phyloP scores from a whole-genome alignment of 176 grass and related monocot genomes.

The Oryza glaberrima region DNA sequence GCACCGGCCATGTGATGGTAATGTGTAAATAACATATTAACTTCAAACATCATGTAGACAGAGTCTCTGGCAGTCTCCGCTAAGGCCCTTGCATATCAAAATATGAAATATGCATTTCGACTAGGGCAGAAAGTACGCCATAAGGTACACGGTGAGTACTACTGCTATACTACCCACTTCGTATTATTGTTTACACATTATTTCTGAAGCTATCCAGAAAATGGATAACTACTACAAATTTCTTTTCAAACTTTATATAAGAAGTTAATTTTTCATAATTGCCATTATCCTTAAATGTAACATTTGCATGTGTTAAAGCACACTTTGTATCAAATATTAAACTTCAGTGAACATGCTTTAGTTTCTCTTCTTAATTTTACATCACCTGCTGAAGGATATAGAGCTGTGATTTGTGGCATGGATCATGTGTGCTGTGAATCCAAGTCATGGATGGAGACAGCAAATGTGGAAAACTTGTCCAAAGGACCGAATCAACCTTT shows the following conservation, averaged over 20 bases:
- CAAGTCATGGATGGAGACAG: conserved; percentile 94
- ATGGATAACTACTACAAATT: not conserved
- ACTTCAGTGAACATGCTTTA: not conserved
- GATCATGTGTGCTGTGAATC: conserved; percentile 95
- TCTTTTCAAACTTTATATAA: conserved; percentile 6
- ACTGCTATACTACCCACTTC: conserved; percentile 7
- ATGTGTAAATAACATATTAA: conserved; percentile 23
- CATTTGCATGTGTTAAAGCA: not conserved
- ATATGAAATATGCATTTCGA: conserved; percentile 89
- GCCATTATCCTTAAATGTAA: not conserved
- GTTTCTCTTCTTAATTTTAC: conserved; percentile 33
- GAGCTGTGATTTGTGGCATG: conserved; percentile 98
- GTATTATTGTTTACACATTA: conserved; percentile 12
- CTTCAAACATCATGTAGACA: conserved; percentile 57
- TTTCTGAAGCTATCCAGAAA: conserved; percentile 25
- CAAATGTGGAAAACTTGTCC: conserved; percentile 74
- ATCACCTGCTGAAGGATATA: conserved; percentile 74
- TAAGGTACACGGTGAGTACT: conserved; percentile 86
- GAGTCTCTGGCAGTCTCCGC: conserved; percentile 86
- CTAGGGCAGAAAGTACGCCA: conserved; percentile 85
- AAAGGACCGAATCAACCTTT: conserved; percentile 94
- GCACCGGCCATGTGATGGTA: conserved; percentile 19
- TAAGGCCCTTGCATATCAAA: conserved; percentile 85
- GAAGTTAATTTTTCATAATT: not conserved
- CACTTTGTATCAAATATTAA: conserved; percentile 20